These are phyloP conservation scores for Penstemon newberryi DNA, from an alignment of 257 asterid genomes.

Conservation along the genomic window DNA sequence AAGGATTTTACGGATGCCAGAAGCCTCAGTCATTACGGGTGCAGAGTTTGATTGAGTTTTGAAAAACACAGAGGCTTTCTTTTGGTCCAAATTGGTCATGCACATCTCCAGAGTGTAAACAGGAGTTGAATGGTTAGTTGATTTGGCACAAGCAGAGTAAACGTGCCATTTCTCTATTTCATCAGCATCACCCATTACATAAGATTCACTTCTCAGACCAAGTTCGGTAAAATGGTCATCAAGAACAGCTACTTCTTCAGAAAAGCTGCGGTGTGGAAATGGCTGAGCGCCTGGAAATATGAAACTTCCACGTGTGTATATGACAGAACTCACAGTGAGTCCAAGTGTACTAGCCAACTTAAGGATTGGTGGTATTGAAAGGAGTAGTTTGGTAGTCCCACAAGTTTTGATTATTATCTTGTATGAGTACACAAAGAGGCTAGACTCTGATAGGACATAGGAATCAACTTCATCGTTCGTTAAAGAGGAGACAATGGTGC, in stretches of 20 bases:
- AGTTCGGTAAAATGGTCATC: conserved; percentile 32
- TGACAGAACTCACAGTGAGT: conserved; percentile 44
- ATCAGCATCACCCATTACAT: conserved; percentile 33
- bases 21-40: conserved; percentile 47
- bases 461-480: conserved; percentile 40
- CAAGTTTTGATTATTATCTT: conserved; percentile 58
- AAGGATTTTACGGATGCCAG: conserved; percentile 54
- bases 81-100: conserved; percentile 52
- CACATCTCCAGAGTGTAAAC: conserved; percentile 57
- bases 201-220: conserved; percentile 35
- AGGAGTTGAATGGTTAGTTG: conserved; percentile 6
- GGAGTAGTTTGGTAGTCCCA: conserved; percentile 57
- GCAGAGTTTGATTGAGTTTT: conserved; percentile 49
- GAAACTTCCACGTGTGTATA: conserved; percentile 49
- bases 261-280: conserved; percentile 38
- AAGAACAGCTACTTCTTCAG: conserved; percentile 39
- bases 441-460: conserved; percentile 61
- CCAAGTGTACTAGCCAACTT: conserved; percentile 32
- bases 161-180: conserved; percentile 52
- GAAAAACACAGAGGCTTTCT: conserved; percentile 44
- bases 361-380: conserved; percentile 49
- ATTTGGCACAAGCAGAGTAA: conserved; percentile 47
- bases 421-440: conserved; percentile 57
- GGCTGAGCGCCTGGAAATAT: conserved; percentile 41
- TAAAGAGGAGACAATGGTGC: conserved; percentile 39